Evolutionary conservation across 345 rosid genomes (phyloP), one percentile per base, ranked within the genome.

Genomic region (Laguncularia racemosa): DNA sequence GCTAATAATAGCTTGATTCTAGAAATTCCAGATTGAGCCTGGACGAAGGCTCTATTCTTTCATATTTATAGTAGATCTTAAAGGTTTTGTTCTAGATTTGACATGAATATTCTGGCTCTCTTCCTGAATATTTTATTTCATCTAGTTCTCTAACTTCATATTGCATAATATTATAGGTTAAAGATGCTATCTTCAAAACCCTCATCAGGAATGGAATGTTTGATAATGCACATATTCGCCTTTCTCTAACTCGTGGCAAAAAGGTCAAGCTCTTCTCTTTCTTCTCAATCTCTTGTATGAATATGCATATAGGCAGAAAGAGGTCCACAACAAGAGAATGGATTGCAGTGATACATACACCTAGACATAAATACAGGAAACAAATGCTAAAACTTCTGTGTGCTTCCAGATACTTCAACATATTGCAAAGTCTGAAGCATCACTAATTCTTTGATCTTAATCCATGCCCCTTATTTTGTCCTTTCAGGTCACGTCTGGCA

Each of bases 241-340:
- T 91, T 44, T 84, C 97, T 47, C 83, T 91, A 55, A 88, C 95
- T 11, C 86, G 96, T 13, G 97, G 96, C 57, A 91, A 82, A 62
- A 91, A 91, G 91, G 90, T 86, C 59, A 16, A 6, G 8, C 14
- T 46, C 20, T 26, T 54, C 61, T 20, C 47, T 60, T 19, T 33
- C 14, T 14, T 46, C 18, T 63, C 60, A 15, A 33, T 33, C 40
- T 33, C 40, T 33, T 33, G 40, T 33, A 8, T 33, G 40, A 3
- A 33, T 33, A 2, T 33, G 40, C 40, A 33, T 33, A 33, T 4
- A 4, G 40, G 40, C 9, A 33, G 40, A 33, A 33, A 33, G 40
- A 6, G 40, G 40, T 10, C 40, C 9, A 33, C 40, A 33, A 33
- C 40, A 33, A 0, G 11, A 6, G 40, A 33, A 33, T 9, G 7